Evolutionary conservation across 108 stramenopile species (phyloP).

Genomic region (Skeletonema marinoi): DNA sequence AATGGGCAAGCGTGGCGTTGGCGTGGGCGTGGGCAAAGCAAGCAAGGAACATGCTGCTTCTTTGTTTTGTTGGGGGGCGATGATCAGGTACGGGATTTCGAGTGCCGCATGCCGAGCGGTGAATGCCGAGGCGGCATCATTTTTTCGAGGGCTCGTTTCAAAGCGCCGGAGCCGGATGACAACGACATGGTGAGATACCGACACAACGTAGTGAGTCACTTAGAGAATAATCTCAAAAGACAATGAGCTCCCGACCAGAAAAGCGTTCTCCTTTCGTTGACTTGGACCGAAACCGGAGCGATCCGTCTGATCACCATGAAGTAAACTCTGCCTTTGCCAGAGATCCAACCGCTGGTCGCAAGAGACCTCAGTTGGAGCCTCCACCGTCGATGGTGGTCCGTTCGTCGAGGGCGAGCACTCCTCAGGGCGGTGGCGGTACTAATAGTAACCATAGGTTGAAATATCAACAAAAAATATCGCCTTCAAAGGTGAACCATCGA

Average conservation of each 20-base stretch:
- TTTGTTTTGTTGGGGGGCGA: too few relatives aligned
- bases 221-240: too few relatives aligned
- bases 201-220: too few relatives aligned
- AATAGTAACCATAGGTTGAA: neutral
- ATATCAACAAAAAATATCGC: neutral
- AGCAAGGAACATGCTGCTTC: too few relatives aligned
- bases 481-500: neutral
- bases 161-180: too few relatives aligned
- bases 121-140: too few relatives aligned
- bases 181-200: too few relatives aligned
- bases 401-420: too few relatives aligned
- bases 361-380: neutral
- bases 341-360: neutral
- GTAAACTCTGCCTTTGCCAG: neutral
- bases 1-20: neutral
- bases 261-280: constrained; percentile 31
- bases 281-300: constrained; percentile 13
- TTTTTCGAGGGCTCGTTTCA: too few relatives aligned
- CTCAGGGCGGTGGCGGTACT: neutral
- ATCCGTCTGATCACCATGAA: neutral
- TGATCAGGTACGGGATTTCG: too few relatives aligned
- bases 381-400: neutral
- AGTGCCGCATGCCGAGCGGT: too few relatives aligned
- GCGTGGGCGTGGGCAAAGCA: too few relatives aligned
- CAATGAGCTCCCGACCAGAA: constrained; percentile 7